phyloP scores from a whole-genome alignment of 2,329 filamentous ascomycete species.

The Paraphoma sp. region DNA sequence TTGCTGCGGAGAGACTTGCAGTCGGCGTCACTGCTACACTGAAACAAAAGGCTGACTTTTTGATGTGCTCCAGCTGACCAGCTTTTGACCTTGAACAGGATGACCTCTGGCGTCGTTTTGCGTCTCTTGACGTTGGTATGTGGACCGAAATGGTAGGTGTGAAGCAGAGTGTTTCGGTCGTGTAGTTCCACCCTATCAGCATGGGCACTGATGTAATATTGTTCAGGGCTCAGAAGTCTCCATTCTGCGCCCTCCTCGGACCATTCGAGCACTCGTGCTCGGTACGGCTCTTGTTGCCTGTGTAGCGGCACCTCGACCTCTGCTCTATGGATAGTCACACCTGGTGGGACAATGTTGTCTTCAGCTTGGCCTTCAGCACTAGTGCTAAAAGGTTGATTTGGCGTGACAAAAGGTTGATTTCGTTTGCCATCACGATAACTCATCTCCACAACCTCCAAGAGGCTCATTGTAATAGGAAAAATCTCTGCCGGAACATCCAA shows the following conservation, averaged over 20 bases:
- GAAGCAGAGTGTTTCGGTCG: slow-evolving; percentile 6
- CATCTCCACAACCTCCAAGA: slow-evolving; percentile 28
- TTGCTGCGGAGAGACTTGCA: slow-evolving; percentile 7
- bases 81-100: background rate
- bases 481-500: slow-evolving; percentile 28
- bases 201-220: slow-evolving; percentile 23
- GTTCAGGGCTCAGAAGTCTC: slow-evolving; percentile 15
- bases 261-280: slow-evolving; percentile 24
- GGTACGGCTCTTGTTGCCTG: slow-evolving; percentile 17
- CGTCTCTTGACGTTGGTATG: slow-evolving; percentile 4
- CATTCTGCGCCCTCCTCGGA: slow-evolving; percentile 13
- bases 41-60: slow-evolving; percentile 9
- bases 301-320: slow-evolving; percentile 10
- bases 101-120: slow-evolving; percentile 5
- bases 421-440: slow-evolving; percentile 18
- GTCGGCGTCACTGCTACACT: slow-evolving; percentile 1
- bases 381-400: slow-evolving; percentile 19
- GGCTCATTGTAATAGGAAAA: slow-evolving; percentile 20
- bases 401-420: slow-evolving; percentile 25
- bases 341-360: slow-evolving; percentile 4
- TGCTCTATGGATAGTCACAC: slow-evolving; percentile 8
- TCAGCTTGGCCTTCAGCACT: slow-evolving; percentile 2
- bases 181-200: slow-evolving; percentile 21
- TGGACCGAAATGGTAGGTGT: background rate
- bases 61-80: background rate